Percentiles rank a stretch among this genome's conserved stretches.
Conservation (phyloP, 1,139 yeast genomes). For the Zhuliangozyma parablackwelliae region DNA sequence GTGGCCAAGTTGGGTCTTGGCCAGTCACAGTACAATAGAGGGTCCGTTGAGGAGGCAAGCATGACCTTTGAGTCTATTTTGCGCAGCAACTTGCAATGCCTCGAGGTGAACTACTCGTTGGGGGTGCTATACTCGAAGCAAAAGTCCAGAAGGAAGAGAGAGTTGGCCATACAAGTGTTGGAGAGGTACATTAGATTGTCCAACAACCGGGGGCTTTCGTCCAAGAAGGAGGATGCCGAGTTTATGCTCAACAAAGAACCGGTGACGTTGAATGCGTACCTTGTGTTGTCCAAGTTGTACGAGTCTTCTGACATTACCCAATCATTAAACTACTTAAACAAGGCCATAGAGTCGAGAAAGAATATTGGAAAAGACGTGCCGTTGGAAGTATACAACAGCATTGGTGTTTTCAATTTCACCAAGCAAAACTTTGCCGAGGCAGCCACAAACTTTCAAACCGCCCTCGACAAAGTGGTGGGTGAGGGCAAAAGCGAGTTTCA, state of each 20-base stretch:
- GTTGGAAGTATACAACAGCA: conserved; percentile 69
- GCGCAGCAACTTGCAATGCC: conserved; percentile 61
- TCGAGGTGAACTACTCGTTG: conserved; percentile 71
- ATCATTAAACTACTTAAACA: conserved; percentile 52
- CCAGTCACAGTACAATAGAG: conserved; percentile 74
- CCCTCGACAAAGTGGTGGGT: conserved; percentile 27
- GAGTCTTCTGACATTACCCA: conserved; percentile 60
- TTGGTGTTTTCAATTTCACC: conserved; percentile 79
- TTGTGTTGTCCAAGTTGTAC: conserved; percentile 62
- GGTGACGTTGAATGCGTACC: conserved; percentile 62
- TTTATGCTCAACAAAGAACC: conserved; percentile 50
- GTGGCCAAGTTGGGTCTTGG: conserved; percentile 82
- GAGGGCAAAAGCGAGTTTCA: conserved; percentile 11
- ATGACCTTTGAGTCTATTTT: conserved; percentile 76
- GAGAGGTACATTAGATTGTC: conserved; percentile 71
- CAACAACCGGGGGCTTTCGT: conserved; percentile 35
- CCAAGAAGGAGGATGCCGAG: conserved; percentile 20
- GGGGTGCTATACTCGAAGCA: conserved; percentile 68
- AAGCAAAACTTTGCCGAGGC: conserved; percentile 52
- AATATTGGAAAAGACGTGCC: conserved; percentile 49
- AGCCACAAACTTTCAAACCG: conserved; percentile 42
- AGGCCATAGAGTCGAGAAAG: conserved; percentile 52
- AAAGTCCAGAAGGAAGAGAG: conserved; percentile 30
- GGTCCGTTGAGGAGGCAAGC: conserved; percentile 77
- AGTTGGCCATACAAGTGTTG: conserved; percentile 59